Conservation (phyloP, 257 asterid genomes). For the Petunia secreta region DNA sequence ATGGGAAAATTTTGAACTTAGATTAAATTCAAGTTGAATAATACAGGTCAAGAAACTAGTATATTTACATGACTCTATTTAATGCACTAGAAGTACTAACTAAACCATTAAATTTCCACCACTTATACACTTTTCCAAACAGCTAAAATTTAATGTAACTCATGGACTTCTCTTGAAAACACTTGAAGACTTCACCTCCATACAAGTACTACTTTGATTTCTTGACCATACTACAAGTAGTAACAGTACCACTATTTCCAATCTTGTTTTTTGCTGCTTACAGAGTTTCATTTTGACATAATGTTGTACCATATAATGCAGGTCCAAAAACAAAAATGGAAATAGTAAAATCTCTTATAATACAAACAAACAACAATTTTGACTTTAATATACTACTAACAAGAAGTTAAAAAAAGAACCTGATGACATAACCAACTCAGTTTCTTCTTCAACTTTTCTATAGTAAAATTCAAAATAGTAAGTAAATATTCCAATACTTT, state of each 20-base stretch:
- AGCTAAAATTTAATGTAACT: conserved; percentile 53
- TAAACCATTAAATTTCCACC: conserved; percentile 31
- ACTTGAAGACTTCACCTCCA: conserved; percentile 24
- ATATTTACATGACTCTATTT: conserved; percentile 24
- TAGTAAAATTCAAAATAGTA: not conserved
- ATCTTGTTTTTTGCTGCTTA: conserved; percentile 62
- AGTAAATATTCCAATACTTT: conserved; percentile 8
- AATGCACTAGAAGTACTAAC: conserved; percentile 20
- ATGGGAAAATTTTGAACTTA: not conserved
- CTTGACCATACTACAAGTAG: not conserved
- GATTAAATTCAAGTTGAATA: conserved; percentile 16
- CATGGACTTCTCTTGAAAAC: conserved; percentile 73
- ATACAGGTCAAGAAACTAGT: not conserved
- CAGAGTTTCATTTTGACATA: conserved; percentile 28
- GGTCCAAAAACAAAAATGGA: conserved; percentile 66
- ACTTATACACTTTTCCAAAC: conserved; percentile 31
- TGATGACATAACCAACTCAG: not conserved
- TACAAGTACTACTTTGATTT: not conserved
- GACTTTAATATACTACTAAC: conserved; percentile 29
- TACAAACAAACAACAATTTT: conserved; percentile 16
- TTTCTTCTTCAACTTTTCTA: not conserved
- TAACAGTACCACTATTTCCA: conserved; percentile 56
- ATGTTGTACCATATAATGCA: conserved; percentile 10
- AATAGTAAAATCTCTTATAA: conserved; percentile 40
- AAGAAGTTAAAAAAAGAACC: conserved; percentile 15